phyloP scores from a whole-genome alignment of 345 rosid species.

The Punica granatum region DNA sequence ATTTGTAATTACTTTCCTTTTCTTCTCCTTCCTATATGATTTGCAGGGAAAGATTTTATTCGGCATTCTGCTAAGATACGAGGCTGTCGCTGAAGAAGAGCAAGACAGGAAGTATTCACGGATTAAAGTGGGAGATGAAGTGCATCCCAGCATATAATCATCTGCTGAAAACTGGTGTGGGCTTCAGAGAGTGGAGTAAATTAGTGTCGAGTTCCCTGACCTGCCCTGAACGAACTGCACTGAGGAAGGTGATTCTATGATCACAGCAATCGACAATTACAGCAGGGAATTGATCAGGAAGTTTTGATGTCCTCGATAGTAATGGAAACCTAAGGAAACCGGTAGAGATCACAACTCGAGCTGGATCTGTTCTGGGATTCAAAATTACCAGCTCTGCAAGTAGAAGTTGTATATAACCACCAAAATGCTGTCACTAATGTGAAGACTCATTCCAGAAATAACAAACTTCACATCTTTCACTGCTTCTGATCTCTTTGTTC shows the following conservation, averaged over 20 bases:
- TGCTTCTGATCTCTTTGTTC: no score
- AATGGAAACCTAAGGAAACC: no score
- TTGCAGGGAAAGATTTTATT: conserved; percentile 87
- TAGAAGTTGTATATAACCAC: no score
- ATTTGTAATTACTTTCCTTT: background rate
- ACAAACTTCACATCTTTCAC: no score
- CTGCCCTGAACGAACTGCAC: background rate
- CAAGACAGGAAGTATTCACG: conserved; percentile 25
- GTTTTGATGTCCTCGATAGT: no score
- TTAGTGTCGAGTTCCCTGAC: background rate
- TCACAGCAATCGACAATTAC: no score
- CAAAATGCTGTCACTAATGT: no score
- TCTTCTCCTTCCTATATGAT: conserved; percentile 5
- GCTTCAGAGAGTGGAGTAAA: background rate
- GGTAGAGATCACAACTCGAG: background rate
- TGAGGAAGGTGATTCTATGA: background rate
- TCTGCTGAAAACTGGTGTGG: no score
- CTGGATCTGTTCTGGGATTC: no score
- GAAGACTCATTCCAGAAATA: no score
- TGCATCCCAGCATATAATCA: conserved; percentile 23
- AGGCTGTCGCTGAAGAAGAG: conserved; percentile 11
- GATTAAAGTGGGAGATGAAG: conserved; percentile 63
- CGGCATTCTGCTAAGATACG: conserved; percentile 54
- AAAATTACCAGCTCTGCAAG: no score
- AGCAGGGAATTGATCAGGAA: no score